These are phyloP conservation scores for Dryas octopetala DNA, from an alignment of 306 rosid genomes.

Conservation along the genomic window DNA sequence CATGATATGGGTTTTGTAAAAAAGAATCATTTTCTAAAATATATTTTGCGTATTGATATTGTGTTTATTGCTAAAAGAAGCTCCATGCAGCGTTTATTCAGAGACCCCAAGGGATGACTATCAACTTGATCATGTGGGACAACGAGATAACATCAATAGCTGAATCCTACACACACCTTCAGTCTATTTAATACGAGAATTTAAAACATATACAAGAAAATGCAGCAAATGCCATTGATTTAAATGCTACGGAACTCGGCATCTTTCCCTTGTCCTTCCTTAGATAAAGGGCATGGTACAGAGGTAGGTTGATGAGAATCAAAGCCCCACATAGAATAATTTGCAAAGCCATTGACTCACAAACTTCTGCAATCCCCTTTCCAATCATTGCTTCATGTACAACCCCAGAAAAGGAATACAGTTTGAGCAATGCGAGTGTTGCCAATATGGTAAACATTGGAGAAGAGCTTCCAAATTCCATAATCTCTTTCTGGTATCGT, in stretches of 20 bases:
- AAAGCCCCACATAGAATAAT: slow-evolving; percentile 43
- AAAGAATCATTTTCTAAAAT: too few species aligned
- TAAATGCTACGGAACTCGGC: slow-evolving; percentile 43
- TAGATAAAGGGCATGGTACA: slow-evolving; percentile 58
- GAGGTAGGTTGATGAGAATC: slow-evolving; percentile 58
- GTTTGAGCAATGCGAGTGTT: slow-evolving; percentile 59
- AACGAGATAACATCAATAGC: too few species aligned
- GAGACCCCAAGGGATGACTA: too few species aligned
- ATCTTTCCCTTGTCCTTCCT: slow-evolving; percentile 67
- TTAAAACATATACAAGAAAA: slow-evolving; percentile 23
- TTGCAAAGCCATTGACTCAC: slow-evolving; percentile 50
- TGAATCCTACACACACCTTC: too few species aligned
- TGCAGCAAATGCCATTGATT: slow-evolving; percentile 41
- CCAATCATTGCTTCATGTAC: slow-evolving; percentile 27
- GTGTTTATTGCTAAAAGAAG: too few species aligned
- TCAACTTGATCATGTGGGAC: too few species aligned
- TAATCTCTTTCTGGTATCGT: slow-evolving; percentile 59
- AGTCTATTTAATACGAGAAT: background rate
- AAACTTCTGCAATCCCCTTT: slow-evolving; percentile 18
- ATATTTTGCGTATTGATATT: too few species aligned
- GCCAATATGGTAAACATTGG: slow-evolving; percentile 59
- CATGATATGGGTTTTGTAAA: too few species aligned
- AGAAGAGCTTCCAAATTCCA: slow-evolving; percentile 76
- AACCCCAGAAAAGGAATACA: slow-evolving; percentile 43
- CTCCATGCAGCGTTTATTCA: too few species aligned